Evolutionary conservation across 2,329 filamentous ascomycete species (phyloP).

Genomic region (Aspergillus fumigatiaffinis): DNA sequence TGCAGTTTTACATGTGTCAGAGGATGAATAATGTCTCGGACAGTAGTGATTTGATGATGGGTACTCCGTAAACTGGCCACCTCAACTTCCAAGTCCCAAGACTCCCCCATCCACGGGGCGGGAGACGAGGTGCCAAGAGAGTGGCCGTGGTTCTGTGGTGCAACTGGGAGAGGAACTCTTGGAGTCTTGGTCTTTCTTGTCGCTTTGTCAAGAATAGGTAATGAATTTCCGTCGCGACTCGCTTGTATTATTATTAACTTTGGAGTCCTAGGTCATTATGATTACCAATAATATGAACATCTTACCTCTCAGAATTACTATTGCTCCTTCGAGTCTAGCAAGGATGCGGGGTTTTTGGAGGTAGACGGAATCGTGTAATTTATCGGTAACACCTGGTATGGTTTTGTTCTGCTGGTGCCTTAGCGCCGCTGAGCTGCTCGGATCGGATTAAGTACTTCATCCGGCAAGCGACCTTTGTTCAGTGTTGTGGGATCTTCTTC

Average conservation of each 20-base stretch:
- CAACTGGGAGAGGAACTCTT: not conserved
- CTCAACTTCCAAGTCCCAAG: constrained; percentile 1
- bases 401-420: not conserved
- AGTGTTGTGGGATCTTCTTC: not conserved
- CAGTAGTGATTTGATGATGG: not conserved
- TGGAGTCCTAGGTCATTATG: not conserved
- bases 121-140: constrained; percentile 5
- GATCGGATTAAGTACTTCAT: not conserved
- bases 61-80: not conserved
- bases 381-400: not conserved
- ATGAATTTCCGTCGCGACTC: not conserved
- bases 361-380: not conserved
- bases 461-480: not conserved
- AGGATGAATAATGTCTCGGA: not conserved
- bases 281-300: not conserved
- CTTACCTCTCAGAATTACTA: not conserved
- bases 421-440: not conserved
- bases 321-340: not conserved
- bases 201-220: not conserved
- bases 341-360: not conserved
- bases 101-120: constrained; percentile 6
- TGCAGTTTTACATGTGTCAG: too few relatives aligned
- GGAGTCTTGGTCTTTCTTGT: not conserved
- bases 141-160: not conserved
- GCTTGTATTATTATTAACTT: not conserved